A percentile compares a stretch with the other conserved stretches of the same genome.
These are phyloP conservation scores for Orbilia ellipsospora DNA, from an alignment of 2,329 filamentous ascomycete genomes.

Conservation along the genomic window DNA sequence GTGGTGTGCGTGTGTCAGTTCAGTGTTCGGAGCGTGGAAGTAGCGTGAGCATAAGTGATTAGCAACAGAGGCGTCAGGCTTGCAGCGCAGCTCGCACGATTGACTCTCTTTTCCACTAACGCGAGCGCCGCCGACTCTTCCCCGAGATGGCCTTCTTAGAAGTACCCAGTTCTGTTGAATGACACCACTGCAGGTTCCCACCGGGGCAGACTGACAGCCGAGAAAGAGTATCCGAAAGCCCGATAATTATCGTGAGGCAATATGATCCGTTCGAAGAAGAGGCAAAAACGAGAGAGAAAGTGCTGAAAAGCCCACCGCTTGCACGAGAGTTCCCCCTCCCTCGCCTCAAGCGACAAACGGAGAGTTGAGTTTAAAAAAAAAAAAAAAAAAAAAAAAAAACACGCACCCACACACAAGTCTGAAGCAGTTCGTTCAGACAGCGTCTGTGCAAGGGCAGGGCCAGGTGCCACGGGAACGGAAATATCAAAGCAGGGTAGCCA, in stretches of 20 bases:
- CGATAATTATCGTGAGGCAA: constrained; percentile 39
- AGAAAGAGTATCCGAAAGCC: constrained; percentile 49
- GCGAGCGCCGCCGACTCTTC: constrained; percentile 39
- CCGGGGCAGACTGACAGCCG: constrained; percentile 15
- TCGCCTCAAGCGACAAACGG: constrained; percentile 26
- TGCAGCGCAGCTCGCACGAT: constrained; percentile 49
- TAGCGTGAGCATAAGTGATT: constrained; percentile 3
- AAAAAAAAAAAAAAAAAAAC: no score
- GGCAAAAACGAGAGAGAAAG: constrained; percentile 49
- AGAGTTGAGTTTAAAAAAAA: no score
- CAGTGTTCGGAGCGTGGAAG: constrained; percentile 10
- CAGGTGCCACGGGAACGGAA: constrained; percentile 56
- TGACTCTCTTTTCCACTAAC: constrained; percentile 29
- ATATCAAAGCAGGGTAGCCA: constrained; percentile 52
- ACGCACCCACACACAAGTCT: constrained; percentile 19
- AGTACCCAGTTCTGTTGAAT: constrained; percentile 20
- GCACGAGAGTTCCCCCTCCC: constrained; percentile 30
- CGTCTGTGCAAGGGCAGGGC: constrained; percentile 47
- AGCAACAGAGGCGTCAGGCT: constrained; percentile 36
- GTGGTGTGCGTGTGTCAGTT: not conserved
- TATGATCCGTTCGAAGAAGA: constrained; percentile 52
- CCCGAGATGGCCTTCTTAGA: constrained; percentile 36
- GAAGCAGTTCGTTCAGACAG: constrained; percentile 27
- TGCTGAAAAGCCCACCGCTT: constrained; percentile 22
- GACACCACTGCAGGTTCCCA: constrained; percentile 12